Evolutionary conservation across 176 grass and related monocot genomes (phyloP).

Genomic region (Raddia guianensis): DNA sequence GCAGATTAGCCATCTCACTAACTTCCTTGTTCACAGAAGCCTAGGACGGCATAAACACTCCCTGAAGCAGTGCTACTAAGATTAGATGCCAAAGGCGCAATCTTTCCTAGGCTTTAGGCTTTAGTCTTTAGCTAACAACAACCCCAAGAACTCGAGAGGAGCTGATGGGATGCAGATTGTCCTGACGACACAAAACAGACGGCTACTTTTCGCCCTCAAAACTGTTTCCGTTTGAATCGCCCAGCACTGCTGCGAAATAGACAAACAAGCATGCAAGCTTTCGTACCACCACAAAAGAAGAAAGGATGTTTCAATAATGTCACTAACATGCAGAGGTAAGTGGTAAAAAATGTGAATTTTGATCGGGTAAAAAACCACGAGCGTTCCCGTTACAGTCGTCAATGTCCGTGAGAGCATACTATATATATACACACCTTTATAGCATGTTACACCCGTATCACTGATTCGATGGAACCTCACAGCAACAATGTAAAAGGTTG

Average conservation of each 20-base stretch:
- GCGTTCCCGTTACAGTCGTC: neutral
- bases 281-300: slow-evolving; percentile 12
- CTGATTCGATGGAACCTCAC: too few species aligned
- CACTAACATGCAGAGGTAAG: neutral
- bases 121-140: slow-evolving; percentile 24
- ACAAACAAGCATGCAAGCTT: neutral
- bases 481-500: too few species aligned
- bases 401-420: neutral
- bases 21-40: neutral
- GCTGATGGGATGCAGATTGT: slow-evolving; percentile 46
- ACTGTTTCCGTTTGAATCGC: slow-evolving; percentile 47
- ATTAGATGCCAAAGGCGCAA: slow-evolving; percentile 28
- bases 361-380: neutral
- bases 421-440: too few species aligned
- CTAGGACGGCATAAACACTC: neutral
- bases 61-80: neutral
- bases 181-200: slow-evolving; percentile 33
- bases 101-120: slow-evolving; percentile 16
- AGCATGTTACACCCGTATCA: too few species aligned
- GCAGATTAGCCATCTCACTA: neutral
- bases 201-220: slow-evolving; percentile 33
- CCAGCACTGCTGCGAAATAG: slow-evolving; percentile 4
- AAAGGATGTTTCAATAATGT: neutral
- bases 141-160: neutral
- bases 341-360: neutral